Evolutionary conservation across 495 filamentous ascomycete genomes (phyloP), one percentile per base, ranked within the genome.

Genomic region (Xanthoparmelia taractica): DNA sequence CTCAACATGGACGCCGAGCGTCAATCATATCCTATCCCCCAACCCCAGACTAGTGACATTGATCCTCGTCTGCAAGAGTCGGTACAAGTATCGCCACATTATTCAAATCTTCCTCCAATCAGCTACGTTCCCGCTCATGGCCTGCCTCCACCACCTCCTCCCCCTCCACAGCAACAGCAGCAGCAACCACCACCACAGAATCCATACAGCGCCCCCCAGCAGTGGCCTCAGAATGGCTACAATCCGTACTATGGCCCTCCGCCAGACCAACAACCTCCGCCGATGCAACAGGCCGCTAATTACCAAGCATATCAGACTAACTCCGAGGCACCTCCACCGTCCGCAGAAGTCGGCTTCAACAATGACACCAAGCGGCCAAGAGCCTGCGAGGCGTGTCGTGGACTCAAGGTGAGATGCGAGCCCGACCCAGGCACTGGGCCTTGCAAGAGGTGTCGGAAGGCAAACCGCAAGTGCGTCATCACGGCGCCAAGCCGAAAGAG

Each of bases 311-410:
- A 63, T 25, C 60, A 63, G 29, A 57, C 54, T 20, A 41, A 55
- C 11, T 34, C 60, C 2, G 52, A 41, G 10, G 48, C 36, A 31
- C 52, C 50, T 17, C 25, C 37, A 17, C 52, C 31, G 6, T 36
- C 33, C 20, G 18, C 25, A 17, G 60, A 63, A n/a, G 52, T 25
- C 11, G 55, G 52, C 13, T 57, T 63, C 50, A 63, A 55, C 52
- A 70, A 73, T 43, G 87, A 91, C 59, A 73, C 83, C 43, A 93
- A 92, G 73, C 85, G 91, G 41, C 83, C 88, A 3, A 87, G 92
- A n/a, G 92, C 93, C 20, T 98, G 93, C 74, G 94, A 97, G 71
- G 85, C 89, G 13, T 98, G 93, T 73, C 86, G 94, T 52, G 84
- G 85, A 37, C 77, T 96, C 55, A 98, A 98, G 70, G 93, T 96